phyloP scores from a whole-genome alignment of 768 basidiomycete species.

The Amanita rubescens region DNA sequence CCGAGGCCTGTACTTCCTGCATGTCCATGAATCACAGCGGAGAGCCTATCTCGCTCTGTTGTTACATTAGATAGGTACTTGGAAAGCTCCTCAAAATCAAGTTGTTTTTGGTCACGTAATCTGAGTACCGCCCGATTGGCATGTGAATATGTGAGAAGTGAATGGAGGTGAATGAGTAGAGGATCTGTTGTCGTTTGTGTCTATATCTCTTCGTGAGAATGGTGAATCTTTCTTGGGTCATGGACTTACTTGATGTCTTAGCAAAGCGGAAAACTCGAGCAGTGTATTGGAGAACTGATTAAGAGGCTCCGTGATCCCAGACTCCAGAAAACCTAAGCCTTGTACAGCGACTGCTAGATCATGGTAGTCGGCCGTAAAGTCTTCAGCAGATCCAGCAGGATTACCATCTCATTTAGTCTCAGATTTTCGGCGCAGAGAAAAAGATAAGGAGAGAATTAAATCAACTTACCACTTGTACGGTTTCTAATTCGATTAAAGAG shows the following conservation, averaged over 20 bases:
- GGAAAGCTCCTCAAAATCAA: slow-evolving; percentile 96
- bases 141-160: slow-evolving; percentile 88
- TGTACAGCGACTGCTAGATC: slow-evolving; percentile 95
- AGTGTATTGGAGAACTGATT: slow-evolving; percentile 96
- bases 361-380: slow-evolving; percentile 95
- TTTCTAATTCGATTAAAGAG: slow-evolving; percentile 71
- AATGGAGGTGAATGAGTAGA: slow-evolving; percentile 84
- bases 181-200: slow-evolving; percentile 90
- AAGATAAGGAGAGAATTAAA: slow-evolving; percentile 14
- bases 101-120: slow-evolving; percentile 95
- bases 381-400: slow-evolving; percentile 79
- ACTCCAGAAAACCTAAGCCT: slow-evolving; percentile 95
- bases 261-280: slow-evolving; percentile 86
- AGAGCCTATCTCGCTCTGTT: slow-evolving; percentile 84
- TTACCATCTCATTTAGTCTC: slow-evolving; percentile 82
- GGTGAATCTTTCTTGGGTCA: neutral
- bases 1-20: slow-evolving; percentile 81
- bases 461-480: slow-evolving; percentile 78
- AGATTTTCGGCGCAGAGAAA: slow-evolving; percentile 42
- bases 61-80: slow-evolving; percentile 93
- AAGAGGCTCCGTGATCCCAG: slow-evolving; percentile 95
- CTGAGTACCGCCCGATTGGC: slow-evolving; percentile 92
- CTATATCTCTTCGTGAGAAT: slow-evolving; percentile 28
- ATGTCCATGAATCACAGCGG: slow-evolving; percentile 85
- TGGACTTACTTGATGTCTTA: slow-evolving; percentile 68